Base-by-base conservation (phyloP, 805 yeast species). In the Starmerella cellae region DNA sequence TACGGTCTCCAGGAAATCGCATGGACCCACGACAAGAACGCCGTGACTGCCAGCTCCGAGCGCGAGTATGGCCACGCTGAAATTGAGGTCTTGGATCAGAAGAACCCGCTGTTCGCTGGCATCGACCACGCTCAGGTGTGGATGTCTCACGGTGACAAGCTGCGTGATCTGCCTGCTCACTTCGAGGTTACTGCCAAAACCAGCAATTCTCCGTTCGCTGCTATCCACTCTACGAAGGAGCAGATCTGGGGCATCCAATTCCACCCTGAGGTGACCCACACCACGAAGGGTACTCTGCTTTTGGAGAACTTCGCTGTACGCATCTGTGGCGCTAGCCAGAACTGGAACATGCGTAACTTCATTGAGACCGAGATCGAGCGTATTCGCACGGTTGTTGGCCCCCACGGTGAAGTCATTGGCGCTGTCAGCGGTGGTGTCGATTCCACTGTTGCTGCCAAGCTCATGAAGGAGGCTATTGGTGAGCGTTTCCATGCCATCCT, bases 391-490 rank as follows among this genome's bases (percentile, higher is more conserved):
- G 70, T 88, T 52, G 96, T 91, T 54, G 98, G 98, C 40, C 96
- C 95, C 53, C 79, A 85, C 44, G 97, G 95, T 44, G 97, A 91
- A 68, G 98, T 91, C 51, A 91, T 91, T 60, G 98, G 98, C 67
- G 98, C 98, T 43, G 98, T 91, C 52, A 84, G 95, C 41, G 98
- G 98, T 59, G 98, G 98, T 70, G 98, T 91, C 50, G 98, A 91
- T 67, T 91, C 98, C 40, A 91, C 98, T 38, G 98, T 91, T 47
- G 98, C 96, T 53, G 96, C 98, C 52, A 91, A 88, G 71, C 74
- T 91, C 61, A 81, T 91, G 94, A 79, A 84, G 52, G 95, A 82
- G 69, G 98, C 98, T 52, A 91, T 91, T 64, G 98, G 98, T 60
- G 91, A 83, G 59, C 77, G 98, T 63, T 91, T 91, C 81, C 98